These are phyloP conservation scores for Straminergon stramineum DNA, from an alignment of 225 moss, liverwort and hornwort genomes.

Conservation along the genomic window DNA sequence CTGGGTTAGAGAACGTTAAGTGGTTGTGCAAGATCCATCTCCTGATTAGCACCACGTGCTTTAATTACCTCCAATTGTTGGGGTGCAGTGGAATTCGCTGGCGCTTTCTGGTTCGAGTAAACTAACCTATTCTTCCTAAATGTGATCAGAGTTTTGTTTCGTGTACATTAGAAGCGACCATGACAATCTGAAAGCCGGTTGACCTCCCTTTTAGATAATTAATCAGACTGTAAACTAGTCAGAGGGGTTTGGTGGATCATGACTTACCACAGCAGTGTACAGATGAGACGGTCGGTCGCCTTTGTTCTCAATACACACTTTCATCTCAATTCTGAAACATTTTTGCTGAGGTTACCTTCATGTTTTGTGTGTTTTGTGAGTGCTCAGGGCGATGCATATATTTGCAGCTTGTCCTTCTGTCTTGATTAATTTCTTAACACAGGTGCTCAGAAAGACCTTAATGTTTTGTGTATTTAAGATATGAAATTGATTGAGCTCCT, in stretches of 20 bases:
- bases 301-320: background rate
- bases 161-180: conserved; percentile 6
- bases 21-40: background rate
- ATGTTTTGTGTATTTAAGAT: background rate
- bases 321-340: background rate
- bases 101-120: background rate
- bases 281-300: background rate
- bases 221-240: conserved; percentile 5
- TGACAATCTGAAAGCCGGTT: background rate
- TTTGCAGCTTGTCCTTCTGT: background rate
- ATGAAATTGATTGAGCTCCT: background rate
- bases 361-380: background rate
- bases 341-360: background rate
- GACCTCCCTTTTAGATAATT: background rate
- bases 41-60: background rate
- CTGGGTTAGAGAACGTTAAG: background rate
- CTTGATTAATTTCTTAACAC: background rate
- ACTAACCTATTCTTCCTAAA: background rate
- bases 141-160: background rate
- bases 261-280: background rate
- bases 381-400: background rate
- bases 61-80: background rate
- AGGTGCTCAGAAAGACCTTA: background rate
- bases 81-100: background rate
- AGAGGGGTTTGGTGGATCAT: conserved; percentile 1